A percentile compares a stretch with the other conserved stretches of the same genome.
phyloP scores from a whole-genome alignment of 352 stramenopile genomes.

The Pythium phragmitis region DNA sequence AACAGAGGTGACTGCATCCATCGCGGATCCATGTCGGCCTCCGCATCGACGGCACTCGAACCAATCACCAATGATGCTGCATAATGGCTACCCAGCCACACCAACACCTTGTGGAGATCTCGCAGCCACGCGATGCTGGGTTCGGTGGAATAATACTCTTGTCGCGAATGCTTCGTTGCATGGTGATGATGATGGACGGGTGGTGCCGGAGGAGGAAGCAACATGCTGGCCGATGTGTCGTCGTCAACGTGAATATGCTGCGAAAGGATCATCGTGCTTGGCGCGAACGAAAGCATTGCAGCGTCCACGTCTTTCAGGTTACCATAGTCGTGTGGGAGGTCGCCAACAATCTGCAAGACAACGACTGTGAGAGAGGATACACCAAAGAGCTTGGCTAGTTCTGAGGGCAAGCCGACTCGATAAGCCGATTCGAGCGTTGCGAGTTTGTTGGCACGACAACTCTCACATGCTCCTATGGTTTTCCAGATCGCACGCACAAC shows the following conservation, averaged over 20 bases:
- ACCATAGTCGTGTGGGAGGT: constrained; percentile 1
- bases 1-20: constrained; percentile 38
- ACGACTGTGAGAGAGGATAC: constrained; percentile 3
- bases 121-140: constrained; percentile 28
- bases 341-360: neutral
- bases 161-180: neutral
- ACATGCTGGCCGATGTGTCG: neutral
- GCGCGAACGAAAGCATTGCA: constrained; percentile 21
- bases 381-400: constrained; percentile 25
- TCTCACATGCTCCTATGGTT: constrained; percentile 4
- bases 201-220: constrained; percentile 12
- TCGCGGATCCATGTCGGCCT: constrained; percentile 24
- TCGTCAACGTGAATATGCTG: constrained; percentile 25
- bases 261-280: constrained; percentile 29
- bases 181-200: neutral
- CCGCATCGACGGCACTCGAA: neutral
- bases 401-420: constrained; percentile 15
- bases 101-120: constrained; percentile 36
- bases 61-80: constrained; percentile 35
- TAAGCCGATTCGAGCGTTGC: neutral
- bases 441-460: constrained; percentile 2
- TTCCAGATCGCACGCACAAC: constrained; percentile 24
- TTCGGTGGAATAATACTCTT: neutral
- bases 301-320: constrained; percentile 11
- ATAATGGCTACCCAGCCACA: constrained; percentile 40